phyloP scores from a whole-genome alignment of 768 basidiomycete species.

The Calvatia gigantea region DNA sequence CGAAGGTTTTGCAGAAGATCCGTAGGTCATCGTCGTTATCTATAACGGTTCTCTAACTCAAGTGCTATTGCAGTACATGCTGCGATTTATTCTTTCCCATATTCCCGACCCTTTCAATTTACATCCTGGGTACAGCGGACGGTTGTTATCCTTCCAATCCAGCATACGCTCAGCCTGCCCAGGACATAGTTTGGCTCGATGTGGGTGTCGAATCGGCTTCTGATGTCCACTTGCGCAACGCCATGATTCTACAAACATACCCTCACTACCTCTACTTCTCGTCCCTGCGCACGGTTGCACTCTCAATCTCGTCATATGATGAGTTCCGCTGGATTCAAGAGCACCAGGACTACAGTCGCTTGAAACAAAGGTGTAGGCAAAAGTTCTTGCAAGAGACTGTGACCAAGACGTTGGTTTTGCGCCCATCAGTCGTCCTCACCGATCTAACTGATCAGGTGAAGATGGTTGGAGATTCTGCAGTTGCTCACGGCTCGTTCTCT shows the following conservation, averaged over 20 bases:
- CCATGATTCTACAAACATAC: conserved; percentile 53
- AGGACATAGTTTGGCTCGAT: conserved; percentile 34
- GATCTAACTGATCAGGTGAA: conserved; percentile 56
- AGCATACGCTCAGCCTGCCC: conserved; percentile 15
- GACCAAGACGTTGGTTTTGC: conserved; percentile 51
- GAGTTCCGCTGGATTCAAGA: conserved; percentile 56
- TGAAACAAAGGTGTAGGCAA: conserved; percentile 56
- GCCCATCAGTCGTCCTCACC: conserved; percentile 42
- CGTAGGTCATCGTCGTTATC: conserved; percentile 26
- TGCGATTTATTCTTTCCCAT: conserved; percentile 55
- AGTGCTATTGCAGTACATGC: conserved; percentile 33
- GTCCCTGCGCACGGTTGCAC: conserved; percentile 46
- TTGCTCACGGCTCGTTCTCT: conserved; percentile 53
- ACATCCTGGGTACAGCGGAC: conserved; percentile 39
- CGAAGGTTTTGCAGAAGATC: conserved; percentile 41
- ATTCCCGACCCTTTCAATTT: conserved; percentile 49
- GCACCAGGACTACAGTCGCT: conserved; percentile 48
- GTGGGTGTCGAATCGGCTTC: conserved; percentile 47
- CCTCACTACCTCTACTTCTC: conserved; percentile 49
- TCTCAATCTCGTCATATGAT: conserved; percentile 53
- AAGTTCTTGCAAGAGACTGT: conserved; percentile 52
- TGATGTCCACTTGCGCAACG: conserved; percentile 61
- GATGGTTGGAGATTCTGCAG: conserved; percentile 41
- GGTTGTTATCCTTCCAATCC: conserved; percentile 13
- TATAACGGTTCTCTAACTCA: background rate